These are phyloP conservation scores for Cornus suecica DNA, from an alignment of 148 eudicot species.

Conservation along the genomic window DNA sequence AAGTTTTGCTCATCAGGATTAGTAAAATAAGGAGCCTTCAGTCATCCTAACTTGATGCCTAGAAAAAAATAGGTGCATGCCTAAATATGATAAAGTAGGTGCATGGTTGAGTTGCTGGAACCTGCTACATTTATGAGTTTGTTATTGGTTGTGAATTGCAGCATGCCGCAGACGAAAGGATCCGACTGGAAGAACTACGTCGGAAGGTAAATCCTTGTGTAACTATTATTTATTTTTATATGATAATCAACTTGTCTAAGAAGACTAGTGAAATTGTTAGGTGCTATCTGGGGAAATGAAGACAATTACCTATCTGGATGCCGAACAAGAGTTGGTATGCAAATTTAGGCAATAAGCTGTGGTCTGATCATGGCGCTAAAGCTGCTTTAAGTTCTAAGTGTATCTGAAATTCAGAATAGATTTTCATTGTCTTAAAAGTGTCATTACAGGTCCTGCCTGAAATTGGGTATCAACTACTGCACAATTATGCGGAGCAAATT, in stretches of 20 bases:
- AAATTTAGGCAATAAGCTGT: not conserved
- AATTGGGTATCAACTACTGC: slow-evolving; percentile 69
- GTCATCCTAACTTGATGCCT: not conserved
- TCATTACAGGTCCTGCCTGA: slow-evolving; percentile 75
- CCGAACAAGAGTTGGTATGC: slow-evolving; percentile 78
- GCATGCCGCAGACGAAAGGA: slow-evolving; percentile 99
- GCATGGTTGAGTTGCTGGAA: not conserved
- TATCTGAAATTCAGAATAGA: not conserved
- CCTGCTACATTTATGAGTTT: slow-evolving; percentile 10
- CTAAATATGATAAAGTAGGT: too few species aligned
- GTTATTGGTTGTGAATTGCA: slow-evolving; percentile 33
- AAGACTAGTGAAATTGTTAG: slow-evolving; percentile 33
- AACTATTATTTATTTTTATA: not conserved
- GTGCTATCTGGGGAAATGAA: slow-evolving; percentile 78
- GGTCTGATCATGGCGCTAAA: not conserved
- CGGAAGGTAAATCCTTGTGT: slow-evolving; percentile 48
- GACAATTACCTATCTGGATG: slow-evolving; percentile 72
- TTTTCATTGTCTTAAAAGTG: slow-evolving; percentile 5
- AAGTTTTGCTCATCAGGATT: not conserved
- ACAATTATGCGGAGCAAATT: slow-evolving; percentile 69
- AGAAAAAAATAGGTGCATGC: not conserved
- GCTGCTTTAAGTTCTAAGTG: not conserved
- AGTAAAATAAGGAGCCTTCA: not conserved
- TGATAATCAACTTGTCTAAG: slow-evolving; percentile 9
- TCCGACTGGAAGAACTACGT: slow-evolving; percentile 88